Base-by-base conservation (phyloP, 768 basidiomycete species). In the Calocybe indica region DNA sequence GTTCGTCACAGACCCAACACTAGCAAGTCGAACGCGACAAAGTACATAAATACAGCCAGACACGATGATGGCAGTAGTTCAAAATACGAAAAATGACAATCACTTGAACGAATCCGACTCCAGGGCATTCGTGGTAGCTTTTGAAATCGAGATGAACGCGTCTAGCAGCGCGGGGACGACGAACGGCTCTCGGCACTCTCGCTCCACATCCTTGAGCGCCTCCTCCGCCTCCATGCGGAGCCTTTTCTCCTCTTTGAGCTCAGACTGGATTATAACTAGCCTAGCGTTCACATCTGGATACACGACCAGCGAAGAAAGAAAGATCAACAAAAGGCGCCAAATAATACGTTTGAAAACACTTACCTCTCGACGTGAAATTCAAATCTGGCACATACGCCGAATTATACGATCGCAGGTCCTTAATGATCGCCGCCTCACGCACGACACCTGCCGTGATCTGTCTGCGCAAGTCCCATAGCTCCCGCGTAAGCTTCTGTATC, bases 131-230 rank as follows among this genome's bases (percentile, higher is more conserved):
- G 68, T 68, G 11, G 73, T 70, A 50, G 76, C 53, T 46, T 71
- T 71, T 13, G 79, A 75, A 41, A 83, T 66, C 22, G 60, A 60
- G 12, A 75, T 47, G 46, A 82, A 81, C 9, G 78, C 76, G 7
- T 77, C 75, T 48, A 81, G 59, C 52, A 83, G 58, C 8, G 73
- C 76, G 12, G 79, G 79, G 5, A 79, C 78, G 36, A 82, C 64
- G 50, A 83, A 84, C 11, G 80, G 81, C 47, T 66, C 58, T 44
- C 59, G 63, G 44, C 72, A 71, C 57, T 83, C 81, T 39, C 68
- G 62, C 50, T 72, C 63, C 11, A 83, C 63, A 14, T 80, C 79
- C 40, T 53, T 55, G 49, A 82, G 52, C 10, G 63, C 59, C 9
- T 56, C 60, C 51, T 82, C 82, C 3, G 70, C 71, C 47, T 70